Base-by-base conservation (phyloP, 352 stramenopile species). In the Aphanomyces cochlioides region DNA sequence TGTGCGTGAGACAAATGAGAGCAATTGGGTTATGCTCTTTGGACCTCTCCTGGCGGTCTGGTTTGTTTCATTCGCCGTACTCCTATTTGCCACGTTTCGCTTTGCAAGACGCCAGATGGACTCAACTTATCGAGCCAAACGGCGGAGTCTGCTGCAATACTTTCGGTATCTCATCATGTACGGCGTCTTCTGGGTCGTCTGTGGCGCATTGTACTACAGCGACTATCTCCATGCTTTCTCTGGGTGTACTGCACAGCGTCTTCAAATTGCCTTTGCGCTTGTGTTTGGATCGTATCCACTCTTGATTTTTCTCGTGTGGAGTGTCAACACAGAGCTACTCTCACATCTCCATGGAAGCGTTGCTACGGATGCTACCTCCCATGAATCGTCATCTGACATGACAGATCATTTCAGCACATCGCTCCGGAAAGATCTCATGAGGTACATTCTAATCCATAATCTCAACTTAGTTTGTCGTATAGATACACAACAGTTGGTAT, bases 91-190 rank as follows among this genome's bases (percentile, higher is more conserved):
- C 21, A 95, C 82, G 65, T 91, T 94, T 66, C 87, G 87, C 47
- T 94, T 94, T 56, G 87, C 87, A 34, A 74, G 85, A n/a, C 84
- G 87, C 10, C 87, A 93, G 69, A 56, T 94, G 57, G 87, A 94
- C 61, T 84, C 92, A 61, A 94, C 87, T 15, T 95, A 95, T 67
- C 82, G 87, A 6, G 77, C 87, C 66, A 95, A 95, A 63, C 81
- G 87, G 45, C 82, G 87, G 19, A 90, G 88, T 40, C 57, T 95
- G 48, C 77, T 95, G 7, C 87, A 95, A 74, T 95, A 95, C 67
- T 95, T 93, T 56, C 87, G 87, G 19, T 95, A 95, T 59, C 58
- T 92, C 47, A 70, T 95, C 43, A 80, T 92, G 48, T 95, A 84
- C 66, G 83, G 79, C 4, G 78, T 72, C 8, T 87, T 91, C 72